These are phyloP conservation scores for Ambrosia hybrid DNA, from an alignment of 140 eudicot genomes.

Conservation along the genomic window DNA sequence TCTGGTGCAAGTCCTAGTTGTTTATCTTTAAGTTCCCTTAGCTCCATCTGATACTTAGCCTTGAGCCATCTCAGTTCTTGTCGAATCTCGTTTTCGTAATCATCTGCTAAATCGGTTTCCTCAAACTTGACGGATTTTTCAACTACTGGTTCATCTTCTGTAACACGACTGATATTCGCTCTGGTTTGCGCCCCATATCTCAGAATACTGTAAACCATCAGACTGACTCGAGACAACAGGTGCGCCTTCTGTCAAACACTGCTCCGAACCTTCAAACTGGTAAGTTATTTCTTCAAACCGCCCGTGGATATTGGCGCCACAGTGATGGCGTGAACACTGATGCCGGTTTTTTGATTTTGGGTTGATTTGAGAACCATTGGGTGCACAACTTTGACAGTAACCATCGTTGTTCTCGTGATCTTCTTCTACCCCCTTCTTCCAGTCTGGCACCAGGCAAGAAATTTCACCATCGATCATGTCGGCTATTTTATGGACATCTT, in stretches of 20 bases:
- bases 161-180: slow-evolving; percentile 26
- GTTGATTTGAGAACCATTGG: slow-evolving; percentile 24
- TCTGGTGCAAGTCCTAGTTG: slow-evolving; percentile 30
- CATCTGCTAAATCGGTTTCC: slow-evolving; percentile 31
- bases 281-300: slow-evolving; percentile 75
- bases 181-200: slow-evolving; percentile 34
- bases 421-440: slow-evolving; percentile 37
- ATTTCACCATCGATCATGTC: slow-evolving; percentile 67
- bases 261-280: slow-evolving; percentile 42
- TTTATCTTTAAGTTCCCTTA: slow-evolving; percentile 55
- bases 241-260: slow-evolving; percentile 41
- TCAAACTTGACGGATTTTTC: neutral
- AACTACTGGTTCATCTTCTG: slow-evolving; percentile 28
- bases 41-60: slow-evolving; percentile 57
- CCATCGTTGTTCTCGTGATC: slow-evolving; percentile 25
- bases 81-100: slow-evolving; percentile 49
- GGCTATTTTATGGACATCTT: slow-evolving; percentile 55
- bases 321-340: slow-evolving; percentile 47
- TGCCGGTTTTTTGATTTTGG: slow-evolving; percentile 29
- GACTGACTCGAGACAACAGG: slow-evolving; percentile 54
- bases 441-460: slow-evolving; percentile 54
- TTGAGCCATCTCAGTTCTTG: slow-evolving; percentile 72
- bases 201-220: slow-evolving; percentile 40
- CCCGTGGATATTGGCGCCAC: slow-evolving; percentile 46
- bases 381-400: slow-evolving; percentile 38